A percentile compares a stretch with the other conserved stretches of the same genome.
Evolutionary conservation across 345 rosid species (phyloP).

Genomic region (Citrus sp.): DNA sequence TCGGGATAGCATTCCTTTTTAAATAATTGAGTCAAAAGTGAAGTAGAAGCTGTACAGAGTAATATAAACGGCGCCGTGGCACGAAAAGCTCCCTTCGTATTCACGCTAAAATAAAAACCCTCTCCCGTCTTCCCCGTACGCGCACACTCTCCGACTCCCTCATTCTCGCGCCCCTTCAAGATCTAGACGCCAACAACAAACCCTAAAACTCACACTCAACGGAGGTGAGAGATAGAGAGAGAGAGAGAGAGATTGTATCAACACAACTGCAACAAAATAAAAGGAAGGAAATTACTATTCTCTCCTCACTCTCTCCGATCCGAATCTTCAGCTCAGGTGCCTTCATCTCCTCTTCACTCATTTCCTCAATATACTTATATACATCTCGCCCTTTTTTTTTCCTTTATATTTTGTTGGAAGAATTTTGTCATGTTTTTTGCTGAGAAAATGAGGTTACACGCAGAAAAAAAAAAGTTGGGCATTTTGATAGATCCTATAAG

Average conservation of each 20-base stretch:
- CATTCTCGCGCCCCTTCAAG: conserved; percentile 34
- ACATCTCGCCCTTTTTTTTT: too few relatives aligned
- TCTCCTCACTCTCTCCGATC: conserved; percentile 23
- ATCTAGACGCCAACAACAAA: conserved; percentile 37
- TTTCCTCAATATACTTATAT: too few relatives aligned
- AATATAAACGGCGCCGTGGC: neutral
- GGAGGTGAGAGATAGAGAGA: conserved; percentile 29
- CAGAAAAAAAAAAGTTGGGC: too few relatives aligned
- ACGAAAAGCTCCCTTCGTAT: neutral
- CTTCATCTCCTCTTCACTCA: neutral
- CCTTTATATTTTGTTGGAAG: neutral
- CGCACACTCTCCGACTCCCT: neutral
- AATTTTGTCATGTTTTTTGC: neutral
- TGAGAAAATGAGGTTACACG: neutral
- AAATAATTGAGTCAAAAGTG: neutral
- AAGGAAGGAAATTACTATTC: neutral
- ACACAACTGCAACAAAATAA: neutral
- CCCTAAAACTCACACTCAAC: conserved; percentile 45
- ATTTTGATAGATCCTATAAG: neutral
- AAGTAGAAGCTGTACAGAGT: neutral
- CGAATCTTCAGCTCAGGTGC: conserved; percentile 8
- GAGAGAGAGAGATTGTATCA: conserved; percentile 7
- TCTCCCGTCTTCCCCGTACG: neutral
- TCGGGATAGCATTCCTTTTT: too few relatives aligned
- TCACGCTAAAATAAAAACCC: conserved; percentile 5